Base-by-base conservation (phyloP, 2,329 filamentous ascomycete species). In the Apiospora marii region DNA sequence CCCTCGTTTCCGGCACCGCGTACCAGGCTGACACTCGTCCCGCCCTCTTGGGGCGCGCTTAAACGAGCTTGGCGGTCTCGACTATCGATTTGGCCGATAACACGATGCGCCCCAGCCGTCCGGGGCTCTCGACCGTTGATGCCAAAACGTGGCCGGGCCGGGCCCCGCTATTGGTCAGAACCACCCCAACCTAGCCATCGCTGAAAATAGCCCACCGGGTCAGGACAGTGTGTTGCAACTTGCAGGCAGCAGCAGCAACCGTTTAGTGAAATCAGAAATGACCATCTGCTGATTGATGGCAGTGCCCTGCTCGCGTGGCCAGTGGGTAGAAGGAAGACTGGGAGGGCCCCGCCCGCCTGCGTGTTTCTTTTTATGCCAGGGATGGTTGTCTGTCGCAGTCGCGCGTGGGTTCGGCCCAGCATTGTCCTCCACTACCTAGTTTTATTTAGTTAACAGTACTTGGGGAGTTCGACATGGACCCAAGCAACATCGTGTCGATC, bases 401-500 rank as follows among this genome's bases (percentile, higher is more conserved):
- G 53, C 53, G 53, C 30, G 53, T 61, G 53, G 30, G 10, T 6
- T 61, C 22, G 53, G 37, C 53, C 30, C 53, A 61, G 53, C 30
- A 37, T n/a, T 19, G 19, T 37, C 30, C 27, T 34, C 30, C 53
- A 49, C 48, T n/a, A 22, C n/a, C n/a, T 49, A 49, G 10, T 24
- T 49, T 49, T n/a, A n/a, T n/a, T 13, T 49, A 49, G 22, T n/a
- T n/a, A n/a, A n/a, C n/a, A n/a, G n/a, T 37, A 4, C 14, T 22
- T 37, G 53, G 14, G 53, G 14, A 37, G 13, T 3, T n/a, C 71
- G 77, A 67, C 61, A 78, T 77, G 77, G 76, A 78, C 22, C 70
- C 74, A 19, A 75, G 76, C 67, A 75, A 74, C 19, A 73, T 75
- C 73, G 27, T 78, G 72, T 69, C 74, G 43, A 73, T 78, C 44